Conservation (phyloP, 2,329 filamentous ascomycete species). For the Neoscytalidium dimidiatum region DNA sequence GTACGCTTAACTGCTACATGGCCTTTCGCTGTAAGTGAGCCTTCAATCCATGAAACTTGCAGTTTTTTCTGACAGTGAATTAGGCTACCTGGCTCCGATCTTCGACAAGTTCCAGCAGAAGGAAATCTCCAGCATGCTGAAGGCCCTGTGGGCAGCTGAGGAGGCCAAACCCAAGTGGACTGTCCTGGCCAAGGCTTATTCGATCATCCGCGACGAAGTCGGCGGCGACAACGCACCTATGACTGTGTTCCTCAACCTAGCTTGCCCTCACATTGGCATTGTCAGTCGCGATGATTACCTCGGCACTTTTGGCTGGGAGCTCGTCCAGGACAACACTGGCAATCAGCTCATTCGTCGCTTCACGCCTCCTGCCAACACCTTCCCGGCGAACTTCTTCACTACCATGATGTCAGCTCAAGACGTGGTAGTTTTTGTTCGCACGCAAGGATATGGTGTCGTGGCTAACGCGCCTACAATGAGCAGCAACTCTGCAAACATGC, state of each 20-base stretch:
- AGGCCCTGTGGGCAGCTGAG: slow-evolving; percentile 53
- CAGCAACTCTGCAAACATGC: background rate
- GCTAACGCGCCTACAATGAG: background rate
- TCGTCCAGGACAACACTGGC: slow-evolving; percentile 24
- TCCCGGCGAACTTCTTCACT: slow-evolving; percentile 25
- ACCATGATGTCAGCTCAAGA: slow-evolving; percentile 38
- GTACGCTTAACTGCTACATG: slow-evolving; percentile 39
- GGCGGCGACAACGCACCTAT: slow-evolving; percentile 51
- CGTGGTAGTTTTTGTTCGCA: slow-evolving; percentile 26
- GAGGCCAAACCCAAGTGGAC: slow-evolving; percentile 55
- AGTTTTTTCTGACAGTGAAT: slow-evolving; percentile 26
- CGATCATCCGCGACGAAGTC: slow-evolving; percentile 53
- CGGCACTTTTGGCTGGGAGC: slow-evolving; percentile 48
- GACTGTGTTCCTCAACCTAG: slow-evolving; percentile 49
- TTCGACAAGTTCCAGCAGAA: slow-evolving; percentile 55
- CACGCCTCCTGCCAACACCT: slow-evolving; percentile 21
- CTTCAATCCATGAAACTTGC: no score
- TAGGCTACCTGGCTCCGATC: slow-evolving; percentile 51
- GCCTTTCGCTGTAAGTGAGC: slow-evolving; percentile 34
- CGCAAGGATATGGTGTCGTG: background rate
- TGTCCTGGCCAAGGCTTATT: slow-evolving; percentile 58
- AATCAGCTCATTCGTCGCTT: slow-evolving; percentile 23
- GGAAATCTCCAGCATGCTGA: slow-evolving; percentile 53
- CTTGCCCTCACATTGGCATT: slow-evolving; percentile 51
- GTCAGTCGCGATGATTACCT: slow-evolving; percentile 50